phyloP scores from a whole-genome alignment of 192 early-diverging fungal species.

The Piromyces sp. region DNA sequence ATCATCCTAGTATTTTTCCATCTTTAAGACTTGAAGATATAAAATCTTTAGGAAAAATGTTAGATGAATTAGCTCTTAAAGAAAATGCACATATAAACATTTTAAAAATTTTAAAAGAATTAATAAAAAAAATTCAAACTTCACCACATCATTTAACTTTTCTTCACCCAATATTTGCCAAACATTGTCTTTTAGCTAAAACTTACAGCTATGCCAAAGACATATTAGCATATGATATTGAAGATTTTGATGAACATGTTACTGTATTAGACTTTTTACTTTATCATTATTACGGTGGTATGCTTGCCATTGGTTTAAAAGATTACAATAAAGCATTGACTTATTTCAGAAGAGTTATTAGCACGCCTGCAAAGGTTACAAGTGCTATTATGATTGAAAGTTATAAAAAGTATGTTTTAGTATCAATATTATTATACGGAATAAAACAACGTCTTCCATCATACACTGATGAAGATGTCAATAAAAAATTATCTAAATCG shows the following conservation, averaged over 20 bases:
- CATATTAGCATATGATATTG: background rate
- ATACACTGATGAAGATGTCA: slow-evolving; percentile 24
- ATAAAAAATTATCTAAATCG: slow-evolving; percentile 13
- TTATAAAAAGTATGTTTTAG: slow-evolving; percentile 47
- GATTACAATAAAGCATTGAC: slow-evolving; percentile 39
- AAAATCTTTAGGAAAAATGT: background rate
- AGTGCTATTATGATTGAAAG: slow-evolving; percentile 63
- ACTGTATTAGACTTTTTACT: slow-evolving; percentile 31
- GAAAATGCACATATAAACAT: background rate
- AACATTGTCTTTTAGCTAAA: background rate
- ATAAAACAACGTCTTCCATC: slow-evolving; percentile 24
- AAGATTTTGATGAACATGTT: background rate
- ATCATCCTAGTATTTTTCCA: background rate
- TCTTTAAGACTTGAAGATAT: background rate
- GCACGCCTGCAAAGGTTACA: slow-evolving; percentile 37
- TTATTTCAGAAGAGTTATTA: slow-evolving; percentile 36
- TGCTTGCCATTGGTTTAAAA: slow-evolving; percentile 51
- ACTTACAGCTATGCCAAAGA: background rate
- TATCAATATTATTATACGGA: slow-evolving; percentile 41
- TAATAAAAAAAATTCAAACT: background rate
- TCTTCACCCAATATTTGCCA: background rate
- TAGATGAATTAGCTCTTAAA: background rate
- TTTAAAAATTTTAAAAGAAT: background rate
- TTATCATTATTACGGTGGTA: slow-evolving; percentile 64
- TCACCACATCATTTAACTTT: background rate